Percentiles rank a stretch among this genome's conserved stretches.
phyloP scores from a whole-genome alignment of 495 filamentous ascomycete species.

The Cercophora sp. region DNA sequence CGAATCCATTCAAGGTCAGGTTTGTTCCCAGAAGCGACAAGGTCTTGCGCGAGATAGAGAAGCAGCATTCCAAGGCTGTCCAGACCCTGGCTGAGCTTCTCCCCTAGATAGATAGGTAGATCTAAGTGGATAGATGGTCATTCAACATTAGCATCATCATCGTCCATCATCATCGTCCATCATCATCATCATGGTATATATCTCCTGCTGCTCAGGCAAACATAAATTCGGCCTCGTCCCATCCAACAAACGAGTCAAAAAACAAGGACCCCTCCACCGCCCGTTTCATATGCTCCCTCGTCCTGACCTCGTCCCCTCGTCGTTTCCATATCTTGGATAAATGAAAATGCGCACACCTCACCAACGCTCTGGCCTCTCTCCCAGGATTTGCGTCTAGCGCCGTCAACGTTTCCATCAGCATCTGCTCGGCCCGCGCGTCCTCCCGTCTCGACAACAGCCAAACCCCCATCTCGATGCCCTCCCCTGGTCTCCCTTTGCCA shows the following conservation, averaged over 20 bases:
- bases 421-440: constrained; percentile 1
- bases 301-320: background rate
- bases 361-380: constrained; percentile 9
- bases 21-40: no score
- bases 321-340: constrained; percentile 10
- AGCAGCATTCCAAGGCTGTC: no score
- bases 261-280: constrained; percentile 9
- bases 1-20: no score
- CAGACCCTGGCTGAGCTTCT: no score
- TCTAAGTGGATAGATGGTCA: no score
- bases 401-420: background rate
- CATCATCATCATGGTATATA: no score
- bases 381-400: background rate
- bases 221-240: constrained; percentile 22
- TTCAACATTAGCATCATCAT: no score
- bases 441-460: constrained; percentile 1
- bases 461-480: constrained; percentile 6
- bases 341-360: constrained; percentile 17
- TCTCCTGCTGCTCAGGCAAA: no score
- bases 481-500: background rate
- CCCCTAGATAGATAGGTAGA: no score
- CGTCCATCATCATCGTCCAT: no score
- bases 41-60: no score
- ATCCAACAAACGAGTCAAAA: constrained; percentile 17
- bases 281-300: constrained; percentile 10